Conservation (phyloP, 2,329 filamentous ascomycete genomes). For the Falciphora oryzae region DNA sequence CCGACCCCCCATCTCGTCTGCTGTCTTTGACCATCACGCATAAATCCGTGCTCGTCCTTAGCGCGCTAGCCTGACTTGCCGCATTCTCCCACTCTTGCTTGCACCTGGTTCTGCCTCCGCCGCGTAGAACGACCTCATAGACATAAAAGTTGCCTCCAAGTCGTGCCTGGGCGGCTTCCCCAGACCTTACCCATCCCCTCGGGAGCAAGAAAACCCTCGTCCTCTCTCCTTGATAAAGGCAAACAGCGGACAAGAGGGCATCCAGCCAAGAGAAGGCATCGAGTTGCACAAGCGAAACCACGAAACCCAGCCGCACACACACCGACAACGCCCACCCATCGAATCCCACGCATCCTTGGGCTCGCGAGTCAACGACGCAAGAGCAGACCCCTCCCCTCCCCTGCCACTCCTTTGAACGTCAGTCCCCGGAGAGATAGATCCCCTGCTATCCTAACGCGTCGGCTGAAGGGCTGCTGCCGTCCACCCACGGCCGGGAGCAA, state of each 20-base stretch:
- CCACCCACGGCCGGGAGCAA: background rate
- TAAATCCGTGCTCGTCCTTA: background rate
- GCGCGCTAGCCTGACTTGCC: background rate
- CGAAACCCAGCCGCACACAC: constrained; percentile 12
- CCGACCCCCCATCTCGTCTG: background rate
- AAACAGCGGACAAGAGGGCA: background rate
- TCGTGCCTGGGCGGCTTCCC: background rate
- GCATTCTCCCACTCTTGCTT: background rate
- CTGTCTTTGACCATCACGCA: background rate
- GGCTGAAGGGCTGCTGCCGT: background rate
- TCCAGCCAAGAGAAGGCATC: background rate
- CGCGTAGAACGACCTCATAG: background rate
- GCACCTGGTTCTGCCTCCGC: background rate
- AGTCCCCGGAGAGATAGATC: background rate
- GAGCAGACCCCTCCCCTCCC: background rate
- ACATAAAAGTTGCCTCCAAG: background rate
- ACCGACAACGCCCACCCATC: background rate
- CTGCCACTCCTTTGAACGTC: background rate
- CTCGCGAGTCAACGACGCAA: background rate
- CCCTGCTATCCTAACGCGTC: background rate
- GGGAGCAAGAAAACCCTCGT: background rate
- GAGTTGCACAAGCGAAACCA: constrained; percentile 5
- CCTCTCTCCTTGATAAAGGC: background rate
- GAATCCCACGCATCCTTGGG: background rate
- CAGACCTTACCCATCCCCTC: background rate